Evolutionary conservation across 2,329 filamentous ascomycete genomes (phyloP).

Genomic region (Ophiostoma tasmaniense): DNA sequence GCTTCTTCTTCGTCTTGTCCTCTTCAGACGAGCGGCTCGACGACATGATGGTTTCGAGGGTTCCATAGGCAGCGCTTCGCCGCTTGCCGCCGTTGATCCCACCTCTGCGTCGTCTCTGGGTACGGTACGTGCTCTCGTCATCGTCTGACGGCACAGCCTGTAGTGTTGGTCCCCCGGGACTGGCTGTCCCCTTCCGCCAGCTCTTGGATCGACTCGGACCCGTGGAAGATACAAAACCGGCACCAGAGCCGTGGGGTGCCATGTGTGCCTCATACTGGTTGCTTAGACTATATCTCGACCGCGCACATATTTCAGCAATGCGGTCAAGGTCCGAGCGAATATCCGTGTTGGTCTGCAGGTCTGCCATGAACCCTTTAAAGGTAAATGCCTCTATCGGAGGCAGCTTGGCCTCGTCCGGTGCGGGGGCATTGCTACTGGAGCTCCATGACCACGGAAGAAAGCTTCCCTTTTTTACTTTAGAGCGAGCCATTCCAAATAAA

Average conservation of each 20-base stretch:
- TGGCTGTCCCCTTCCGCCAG: neutral
- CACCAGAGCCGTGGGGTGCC: conserved; percentile 51
- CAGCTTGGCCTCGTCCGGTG: conserved; percentile 34
- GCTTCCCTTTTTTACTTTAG: conserved; percentile 33
- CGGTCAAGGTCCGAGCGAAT: conserved; percentile 53
- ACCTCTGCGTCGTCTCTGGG: conserved; percentile 32
- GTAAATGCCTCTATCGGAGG: conserved; percentile 56
- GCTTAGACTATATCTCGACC: conserved; percentile 55
- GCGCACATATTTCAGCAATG: conserved; percentile 59
- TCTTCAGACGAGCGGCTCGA: conserved; percentile 57
- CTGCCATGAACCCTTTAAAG: conserved; percentile 53
- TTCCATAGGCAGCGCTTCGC: conserved; percentile 50
- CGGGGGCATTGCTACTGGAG: conserved; percentile 19
- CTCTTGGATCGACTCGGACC: neutral
- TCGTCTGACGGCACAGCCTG: conserved; percentile 51
- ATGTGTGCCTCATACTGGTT: conserved; percentile 61
- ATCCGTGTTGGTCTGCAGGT: conserved; percentile 33
- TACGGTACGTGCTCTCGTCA: conserved; percentile 33
- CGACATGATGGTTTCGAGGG: conserved; percentile 58
- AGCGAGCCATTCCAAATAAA: conserved; percentile 34
- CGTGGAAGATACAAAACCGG: conserved; percentile 45
- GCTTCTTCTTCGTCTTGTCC: conserved; percentile 51
- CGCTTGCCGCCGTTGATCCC: conserved; percentile 35
- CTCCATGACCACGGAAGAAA: conserved; percentile 27
- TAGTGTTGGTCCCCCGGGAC: conserved; percentile 41